Percentiles rank a stretch among this genome's conserved stretches.
Conservation (phyloP, 2,329 filamentous ascomycete species). For the Hortaea werneckii region DNA sequence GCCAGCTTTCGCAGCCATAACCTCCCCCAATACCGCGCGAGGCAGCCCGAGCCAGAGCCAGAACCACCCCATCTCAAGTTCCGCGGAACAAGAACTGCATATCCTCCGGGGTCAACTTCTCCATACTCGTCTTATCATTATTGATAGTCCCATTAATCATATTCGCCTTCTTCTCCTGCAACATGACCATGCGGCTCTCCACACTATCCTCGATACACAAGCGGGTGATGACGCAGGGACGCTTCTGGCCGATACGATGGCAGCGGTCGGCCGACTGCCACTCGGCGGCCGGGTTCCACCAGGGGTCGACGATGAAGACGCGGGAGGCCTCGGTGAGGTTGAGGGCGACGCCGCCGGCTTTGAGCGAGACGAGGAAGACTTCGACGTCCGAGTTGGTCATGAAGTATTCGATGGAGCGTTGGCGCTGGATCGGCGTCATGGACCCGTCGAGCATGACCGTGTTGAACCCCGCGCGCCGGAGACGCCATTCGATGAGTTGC, state of each 20-base stretch:
- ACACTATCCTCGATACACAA: conserved; percentile 96
- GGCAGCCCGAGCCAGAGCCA: too few relatives aligned
- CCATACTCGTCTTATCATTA: conserved; percentile 80
- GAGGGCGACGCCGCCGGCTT: conserved; percentile 88
- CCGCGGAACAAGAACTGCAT: conserved; percentile 95
- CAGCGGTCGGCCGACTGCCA: conserved; percentile 86
- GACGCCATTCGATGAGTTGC: conserved; percentile 91
- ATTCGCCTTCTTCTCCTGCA: conserved; percentile 97
- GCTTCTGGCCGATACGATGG: conserved; percentile 89
- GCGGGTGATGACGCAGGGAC: conserved; percentile 87
- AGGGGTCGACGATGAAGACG: conserved; percentile 95
- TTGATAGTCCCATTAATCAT: conserved; percentile 98
- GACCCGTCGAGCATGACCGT: conserved; percentile 97
- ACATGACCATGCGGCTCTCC: conserved; percentile 85
- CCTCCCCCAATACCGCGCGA: too few relatives aligned
- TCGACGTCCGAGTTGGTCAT: conserved; percentile 93
- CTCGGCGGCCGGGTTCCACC: conserved; percentile 48
- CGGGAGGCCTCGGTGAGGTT: conserved; percentile 91
- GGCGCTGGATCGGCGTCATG: conserved; percentile 89
- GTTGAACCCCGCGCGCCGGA: conserved; percentile 91
- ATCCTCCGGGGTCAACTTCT: conserved; percentile 80
- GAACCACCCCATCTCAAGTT: conserved; percentile 27
- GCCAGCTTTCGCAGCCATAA: too few relatives aligned
- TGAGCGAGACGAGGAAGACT: conserved; percentile 90
- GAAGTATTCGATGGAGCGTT: conserved; percentile 76